A percentile compares a stretch with the other conserved stretches of the same genome.
These are phyloP conservation scores for Bryopsis sp. DNA, from an alignment of 139 green algal species.

Conservation along the genomic window DNA sequence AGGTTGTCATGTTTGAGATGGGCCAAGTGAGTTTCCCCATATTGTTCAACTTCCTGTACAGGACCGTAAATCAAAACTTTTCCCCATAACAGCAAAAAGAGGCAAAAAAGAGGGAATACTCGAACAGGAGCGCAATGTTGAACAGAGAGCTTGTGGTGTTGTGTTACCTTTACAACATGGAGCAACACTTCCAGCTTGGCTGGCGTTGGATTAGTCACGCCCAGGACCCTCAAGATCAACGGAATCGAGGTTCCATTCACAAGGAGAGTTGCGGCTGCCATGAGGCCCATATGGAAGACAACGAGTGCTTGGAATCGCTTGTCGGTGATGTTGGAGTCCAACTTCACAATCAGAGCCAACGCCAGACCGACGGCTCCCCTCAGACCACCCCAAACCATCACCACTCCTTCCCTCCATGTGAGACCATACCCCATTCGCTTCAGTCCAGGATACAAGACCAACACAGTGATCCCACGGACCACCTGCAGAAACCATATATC, in stretches of 20 bases:
- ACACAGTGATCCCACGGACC: slow-evolving; percentile 29
- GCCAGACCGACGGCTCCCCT: slow-evolving; percentile 52
- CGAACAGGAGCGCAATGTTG: no score
- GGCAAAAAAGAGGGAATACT: no score
- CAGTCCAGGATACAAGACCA: slow-evolving; percentile 42
- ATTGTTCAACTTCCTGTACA: slow-evolving; percentile 1
- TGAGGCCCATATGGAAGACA: slow-evolving; percentile 44
- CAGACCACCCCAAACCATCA: slow-evolving; percentile 50
- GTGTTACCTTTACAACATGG: slow-evolving; percentile 22
- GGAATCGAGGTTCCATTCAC: slow-evolving; percentile 29
- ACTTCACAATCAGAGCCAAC: slow-evolving; percentile 41
- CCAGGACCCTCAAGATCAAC: slow-evolving; percentile 22
- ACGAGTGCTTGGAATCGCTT: slow-evolving; percentile 21
- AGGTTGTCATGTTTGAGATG: neutral
- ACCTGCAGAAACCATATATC: slow-evolving; percentile 23
- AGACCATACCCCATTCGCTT: slow-evolving; percentile 36
- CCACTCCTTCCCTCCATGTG: slow-evolving; percentile 29
- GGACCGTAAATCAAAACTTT: no score
- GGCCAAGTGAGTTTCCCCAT: neutral
- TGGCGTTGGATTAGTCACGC: slow-evolving; percentile 22
- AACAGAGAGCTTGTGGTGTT: no score
- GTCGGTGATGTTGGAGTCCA: slow-evolving; percentile 30
- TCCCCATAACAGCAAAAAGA: no score
- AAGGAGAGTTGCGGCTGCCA: slow-evolving; percentile 27
- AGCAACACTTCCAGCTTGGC: slow-evolving; percentile 27